Percentiles rank a stretch among this genome's conserved stretches.
Evolutionary conservation across 2,329 filamentous ascomycete species (phyloP).

Genomic region (Leptographium wingfieldii): DNA sequence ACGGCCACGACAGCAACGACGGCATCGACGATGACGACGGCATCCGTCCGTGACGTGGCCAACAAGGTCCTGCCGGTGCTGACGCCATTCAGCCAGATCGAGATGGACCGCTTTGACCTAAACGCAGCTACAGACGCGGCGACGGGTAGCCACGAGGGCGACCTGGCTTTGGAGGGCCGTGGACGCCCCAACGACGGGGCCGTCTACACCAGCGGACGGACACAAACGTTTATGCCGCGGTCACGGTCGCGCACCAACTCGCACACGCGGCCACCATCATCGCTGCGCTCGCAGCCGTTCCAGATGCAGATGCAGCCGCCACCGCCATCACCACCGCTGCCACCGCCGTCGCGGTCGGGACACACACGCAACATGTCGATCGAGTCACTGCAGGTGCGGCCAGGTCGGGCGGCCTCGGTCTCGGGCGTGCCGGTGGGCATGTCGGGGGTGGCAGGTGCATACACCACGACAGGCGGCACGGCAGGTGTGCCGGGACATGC

Average conservation of each 20-base stretch:
- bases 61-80: background rate
- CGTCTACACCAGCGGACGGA: background rate
- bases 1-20: background rate
- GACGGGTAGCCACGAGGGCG: background rate
- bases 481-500: background rate
- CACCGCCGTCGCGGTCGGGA: background rate
- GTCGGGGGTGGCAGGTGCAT: background rate
- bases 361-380: background rate
- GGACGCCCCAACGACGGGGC: background rate
- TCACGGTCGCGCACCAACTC: background rate
- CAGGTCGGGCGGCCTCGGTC: background rate
- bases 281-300: background rate
- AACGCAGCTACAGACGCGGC: background rate
- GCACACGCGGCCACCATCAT: background rate
- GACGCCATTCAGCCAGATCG: background rate
- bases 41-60: background rate
- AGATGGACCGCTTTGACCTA: background rate
- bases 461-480: background rate
- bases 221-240: background rate
- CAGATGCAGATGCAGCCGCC: background rate
- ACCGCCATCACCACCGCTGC: background rate
- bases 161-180: background rate
- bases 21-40: background rate
- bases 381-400: background rate
- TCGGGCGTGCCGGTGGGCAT: background rate